A percentile compares a stretch with the other conserved stretches of the same genome.
These are phyloP conservation scores for Protea cynaroides DNA, from an alignment of 164 flowering plant species.

Conservation along the genomic window DNA sequence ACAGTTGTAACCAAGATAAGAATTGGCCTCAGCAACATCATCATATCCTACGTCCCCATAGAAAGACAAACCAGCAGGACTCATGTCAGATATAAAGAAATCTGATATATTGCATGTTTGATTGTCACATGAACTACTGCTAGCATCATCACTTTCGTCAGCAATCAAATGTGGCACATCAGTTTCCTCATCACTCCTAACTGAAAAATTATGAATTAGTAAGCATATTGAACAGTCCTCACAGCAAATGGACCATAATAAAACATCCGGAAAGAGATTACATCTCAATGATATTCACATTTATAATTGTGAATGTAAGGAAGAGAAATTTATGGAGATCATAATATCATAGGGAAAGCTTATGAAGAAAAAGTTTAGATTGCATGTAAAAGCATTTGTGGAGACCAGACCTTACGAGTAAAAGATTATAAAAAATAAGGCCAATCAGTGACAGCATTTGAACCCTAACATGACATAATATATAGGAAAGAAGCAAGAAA, in stretches of 20 bases:
- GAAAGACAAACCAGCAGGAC: constrained; percentile 39
- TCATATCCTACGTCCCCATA: constrained; percentile 34
- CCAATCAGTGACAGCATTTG: not conserved
- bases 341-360: not conserved
- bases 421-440: not conserved
- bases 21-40: constrained; percentile 19
- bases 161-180: constrained; percentile 28
- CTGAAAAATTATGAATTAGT: constrained; percentile 13
- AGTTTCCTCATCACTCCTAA: constrained; percentile 23
- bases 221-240: not conserved
- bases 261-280: not conserved
- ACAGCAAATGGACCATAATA: not conserved
- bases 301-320: not conserved
- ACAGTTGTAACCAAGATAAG: constrained; percentile 39
- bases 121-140: constrained; percentile 36
- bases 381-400: not conserved
- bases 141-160: constrained; percentile 51
- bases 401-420: not conserved
- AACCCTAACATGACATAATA: too few relatives aligned
- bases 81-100: constrained; percentile 62
- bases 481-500: too few relatives aligned
- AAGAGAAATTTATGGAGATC: not conserved
- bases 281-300: not conserved
- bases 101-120: constrained; percentile 61
- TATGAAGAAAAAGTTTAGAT: not conserved